Evolutionary conservation across 2,329 filamentous ascomycete species (phyloP).

Genomic region (Colletotrichum sp.): DNA sequence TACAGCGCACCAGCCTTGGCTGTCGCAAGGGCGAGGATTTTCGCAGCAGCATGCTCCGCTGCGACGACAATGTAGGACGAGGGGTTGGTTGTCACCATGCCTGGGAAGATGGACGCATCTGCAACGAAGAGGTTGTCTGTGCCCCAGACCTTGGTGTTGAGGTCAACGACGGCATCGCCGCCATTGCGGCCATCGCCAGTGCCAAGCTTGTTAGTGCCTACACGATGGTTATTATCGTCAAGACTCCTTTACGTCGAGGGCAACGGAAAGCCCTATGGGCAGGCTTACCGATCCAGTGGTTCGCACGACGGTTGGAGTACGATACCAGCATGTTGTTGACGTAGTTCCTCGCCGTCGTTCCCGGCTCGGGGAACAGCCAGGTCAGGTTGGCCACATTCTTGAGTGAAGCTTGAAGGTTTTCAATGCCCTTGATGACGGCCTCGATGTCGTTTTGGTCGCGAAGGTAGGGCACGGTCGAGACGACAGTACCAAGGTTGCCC

Average conservation of each 20-base stretch:
- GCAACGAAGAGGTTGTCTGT: slow-evolving; percentile 74
- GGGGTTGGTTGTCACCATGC: slow-evolving; percentile 72
- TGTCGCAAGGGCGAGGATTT: slow-evolving; percentile 22
- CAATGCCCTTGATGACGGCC: slow-evolving; percentile 69
- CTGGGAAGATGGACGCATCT: slow-evolving; percentile 73
- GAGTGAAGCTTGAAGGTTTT: slow-evolving; percentile 62
- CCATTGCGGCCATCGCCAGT: slow-evolving; percentile 57
- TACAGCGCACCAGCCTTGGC: slow-evolving; percentile 9
- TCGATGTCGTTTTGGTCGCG: slow-evolving; percentile 62
- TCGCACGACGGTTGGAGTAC: slow-evolving; percentile 45
- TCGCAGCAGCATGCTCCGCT: slow-evolving; percentile 61
- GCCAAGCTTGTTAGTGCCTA: slow-evolving; percentile 63
- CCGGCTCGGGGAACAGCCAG: slow-evolving; percentile 59
- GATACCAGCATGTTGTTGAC: slow-evolving; percentile 53
- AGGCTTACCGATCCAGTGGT: slow-evolving; percentile 53
- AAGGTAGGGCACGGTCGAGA: slow-evolving; percentile 65
- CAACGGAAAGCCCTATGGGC: neutral
- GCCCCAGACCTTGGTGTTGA: slow-evolving; percentile 68
- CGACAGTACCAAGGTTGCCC: slow-evolving; percentile 59
- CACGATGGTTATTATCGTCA: slow-evolving; percentile 31
- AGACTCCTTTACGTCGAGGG: fast-evolving
- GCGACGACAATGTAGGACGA: slow-evolving; percentile 68
- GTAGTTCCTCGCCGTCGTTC: slow-evolving; percentile 59
- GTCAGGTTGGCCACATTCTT: slow-evolving; percentile 58
- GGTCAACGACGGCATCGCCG: slow-evolving; percentile 66